Conservation (phyloP, 2,329 filamentous ascomycete genomes). For the Westerdykella sp. region DNA sequence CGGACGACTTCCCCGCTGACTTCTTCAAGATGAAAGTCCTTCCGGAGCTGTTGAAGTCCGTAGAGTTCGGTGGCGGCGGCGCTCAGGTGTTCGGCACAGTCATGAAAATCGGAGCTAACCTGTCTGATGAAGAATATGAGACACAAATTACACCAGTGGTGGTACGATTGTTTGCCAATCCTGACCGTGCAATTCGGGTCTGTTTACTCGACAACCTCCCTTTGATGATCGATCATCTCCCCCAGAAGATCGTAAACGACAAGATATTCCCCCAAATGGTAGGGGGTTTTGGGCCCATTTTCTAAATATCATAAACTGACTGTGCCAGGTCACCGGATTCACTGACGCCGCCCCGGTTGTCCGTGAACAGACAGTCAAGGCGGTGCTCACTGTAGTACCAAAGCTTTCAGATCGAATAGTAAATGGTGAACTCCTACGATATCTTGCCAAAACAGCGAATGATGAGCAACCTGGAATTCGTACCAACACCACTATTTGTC, state of each 20-base stretch:
- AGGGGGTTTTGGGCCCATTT: constrained; percentile 1
- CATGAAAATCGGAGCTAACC: constrained; percentile 82
- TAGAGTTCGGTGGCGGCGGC: constrained; percentile 96
- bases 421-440: constrained; percentile 85
- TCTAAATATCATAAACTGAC: background rate
- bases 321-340: constrained; percentile 74
- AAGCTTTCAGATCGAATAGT: constrained; percentile 90
- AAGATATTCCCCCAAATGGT: constrained; percentile 96
- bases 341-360: constrained; percentile 87
- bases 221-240: constrained; percentile 81
- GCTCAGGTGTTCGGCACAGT: constrained; percentile 84
- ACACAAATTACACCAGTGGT: constrained; percentile 76
- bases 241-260: constrained; percentile 86
- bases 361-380: constrained; percentile 92
- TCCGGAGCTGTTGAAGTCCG: constrained; percentile 91
- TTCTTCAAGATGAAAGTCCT: constrained; percentile 97
- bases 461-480: constrained; percentile 96
- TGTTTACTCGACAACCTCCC: constrained; percentile 84
- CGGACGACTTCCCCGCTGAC: constrained; percentile 93
- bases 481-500: constrained; percentile 95
- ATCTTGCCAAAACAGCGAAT: constrained; percentile 92
- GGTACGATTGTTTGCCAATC: constrained; percentile 79
- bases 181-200: constrained; percentile 85
- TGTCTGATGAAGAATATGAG: constrained; percentile 87
- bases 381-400: constrained; percentile 75